These are phyloP conservation scores for Eimeria sp. DNA, from an alignment of 169 alveolate species.

Conservation along the genomic window DNA sequence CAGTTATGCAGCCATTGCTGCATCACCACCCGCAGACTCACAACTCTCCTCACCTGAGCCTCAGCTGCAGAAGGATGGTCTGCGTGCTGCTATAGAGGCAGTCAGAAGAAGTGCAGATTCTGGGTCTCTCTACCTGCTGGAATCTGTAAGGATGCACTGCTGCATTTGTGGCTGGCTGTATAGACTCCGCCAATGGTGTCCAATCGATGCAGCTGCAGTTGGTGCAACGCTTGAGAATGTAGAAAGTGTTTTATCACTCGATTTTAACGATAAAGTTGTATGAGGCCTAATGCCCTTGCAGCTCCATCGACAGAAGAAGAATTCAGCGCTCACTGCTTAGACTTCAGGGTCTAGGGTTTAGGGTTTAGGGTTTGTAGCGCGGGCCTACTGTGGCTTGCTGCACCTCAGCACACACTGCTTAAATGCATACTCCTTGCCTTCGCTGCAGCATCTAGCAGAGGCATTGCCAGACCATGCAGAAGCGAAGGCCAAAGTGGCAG, in stretches of 20 bases:
- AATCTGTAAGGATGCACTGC: slow-evolving; percentile 31
- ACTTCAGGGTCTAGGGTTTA: too few species aligned
- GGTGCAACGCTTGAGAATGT: background rate
- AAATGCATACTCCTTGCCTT: background rate
- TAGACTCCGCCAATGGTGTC: background rate
- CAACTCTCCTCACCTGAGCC: background rate
- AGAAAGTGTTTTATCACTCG: background rate
- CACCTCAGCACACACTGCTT: background rate
- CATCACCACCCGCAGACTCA: background rate
- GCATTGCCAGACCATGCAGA: slow-evolving; percentile 30
- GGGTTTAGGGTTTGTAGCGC: too few species aligned
- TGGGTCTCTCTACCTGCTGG: slow-evolving; percentile 21
- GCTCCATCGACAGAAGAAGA: background rate
- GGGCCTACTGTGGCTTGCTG: background rate
- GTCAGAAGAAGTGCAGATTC: slow-evolving; percentile 18
- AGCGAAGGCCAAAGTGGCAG: background rate
- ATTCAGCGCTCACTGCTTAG: too few species aligned
- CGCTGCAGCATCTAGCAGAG: slow-evolving; percentile 15
- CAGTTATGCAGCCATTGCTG: background rate
- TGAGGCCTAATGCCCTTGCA: background rate
- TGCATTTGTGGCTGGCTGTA: too few species aligned
- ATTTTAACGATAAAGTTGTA: background rate
- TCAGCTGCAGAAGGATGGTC: background rate
- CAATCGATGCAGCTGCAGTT: background rate
- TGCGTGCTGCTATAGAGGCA: background rate